Evolutionary conservation across 2,329 filamentous ascomycete genomes (phyloP).

Genomic region (Stagonosporopsis tanaceti): DNA sequence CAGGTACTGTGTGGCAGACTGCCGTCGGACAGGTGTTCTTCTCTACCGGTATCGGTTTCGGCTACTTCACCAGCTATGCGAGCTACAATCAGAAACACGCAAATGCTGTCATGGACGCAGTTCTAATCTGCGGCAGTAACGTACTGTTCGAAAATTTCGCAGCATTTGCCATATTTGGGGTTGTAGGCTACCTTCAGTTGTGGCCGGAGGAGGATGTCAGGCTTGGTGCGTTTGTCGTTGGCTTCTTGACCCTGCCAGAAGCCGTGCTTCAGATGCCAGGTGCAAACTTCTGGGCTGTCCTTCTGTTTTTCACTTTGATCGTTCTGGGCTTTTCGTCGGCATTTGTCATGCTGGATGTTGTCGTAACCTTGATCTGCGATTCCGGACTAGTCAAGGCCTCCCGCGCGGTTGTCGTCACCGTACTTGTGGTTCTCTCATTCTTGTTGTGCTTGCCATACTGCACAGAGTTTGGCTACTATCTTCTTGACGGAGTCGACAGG

Average conservation of each 20-base stretch:
- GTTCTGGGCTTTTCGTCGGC: constrained; percentile 66
- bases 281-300: constrained; percentile 66
- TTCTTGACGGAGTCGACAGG: constrained; percentile 63
- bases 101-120: constrained; percentile 67
- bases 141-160: constrained; percentile 64
- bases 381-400: constrained; percentile 57
- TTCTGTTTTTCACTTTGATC: constrained; percentile 66
- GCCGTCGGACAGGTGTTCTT: constrained; percentile 68
- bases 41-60: constrained; percentile 66
- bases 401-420: constrained; percentile 60
- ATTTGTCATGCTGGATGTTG: constrained; percentile 67
- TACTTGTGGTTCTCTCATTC: constrained; percentile 59
- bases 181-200: constrained; percentile 59
- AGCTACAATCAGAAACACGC: constrained; percentile 65
- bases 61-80: constrained; percentile 64
- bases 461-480: constrained; percentile 65
- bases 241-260: constrained; percentile 65
- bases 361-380: constrained; percentile 63
- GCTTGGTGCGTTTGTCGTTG: constrained; percentile 64
- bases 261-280: constrained; percentile 66
- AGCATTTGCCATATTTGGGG: constrained; percentile 62
- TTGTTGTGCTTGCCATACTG: constrained; percentile 65
- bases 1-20: constrained; percentile 65
- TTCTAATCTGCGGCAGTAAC: constrained; percentile 64
- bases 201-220: constrained; percentile 55